Evolutionary conservation across 495 filamentous ascomycete genomes (phyloP).

Genomic region (Trichoderma reesei): DNA sequence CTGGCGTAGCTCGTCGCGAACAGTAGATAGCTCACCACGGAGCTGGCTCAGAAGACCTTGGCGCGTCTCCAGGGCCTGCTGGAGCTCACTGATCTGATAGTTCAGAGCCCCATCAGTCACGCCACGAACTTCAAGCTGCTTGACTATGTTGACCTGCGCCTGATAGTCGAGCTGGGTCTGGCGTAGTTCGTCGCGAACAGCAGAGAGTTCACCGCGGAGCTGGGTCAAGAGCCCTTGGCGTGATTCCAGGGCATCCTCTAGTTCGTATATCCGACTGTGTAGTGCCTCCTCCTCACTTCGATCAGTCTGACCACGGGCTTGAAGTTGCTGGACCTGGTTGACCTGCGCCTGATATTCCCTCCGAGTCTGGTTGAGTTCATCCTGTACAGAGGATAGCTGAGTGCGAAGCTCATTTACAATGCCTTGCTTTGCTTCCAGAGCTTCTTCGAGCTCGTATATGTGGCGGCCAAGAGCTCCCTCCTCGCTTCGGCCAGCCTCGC

Average conservation of each 20-base stretch:
- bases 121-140: slow-evolving; percentile 23
- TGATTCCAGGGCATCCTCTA: slow-evolving; percentile 35
- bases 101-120: slow-evolving; percentile 22
- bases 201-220: slow-evolving; percentile 40
- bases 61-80: slow-evolving; percentile 32
- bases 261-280: slow-evolving; percentile 32
- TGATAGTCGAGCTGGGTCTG: slow-evolving; percentile 60
- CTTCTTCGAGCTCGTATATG: slow-evolving; percentile 35
- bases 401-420: slow-evolving; percentile 33
- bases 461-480: slow-evolving; percentile 27
- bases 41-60: slow-evolving; percentile 33
- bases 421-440: slow-evolving; percentile 33
- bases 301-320: slow-evolving; percentile 18
- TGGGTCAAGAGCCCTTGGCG: slow-evolving; percentile 32
- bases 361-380: slow-evolving; percentile 63
- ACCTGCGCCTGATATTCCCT: slow-evolving; percentile 57
- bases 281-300: slow-evolving; percentile 30
- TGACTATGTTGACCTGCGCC: slow-evolving; percentile 51
- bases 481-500: slow-evolving; percentile 9
- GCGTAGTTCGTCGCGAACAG: slow-evolving; percentile 60
- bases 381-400: slow-evolving; percentile 46
- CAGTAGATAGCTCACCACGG: slow-evolving; percentile 40
- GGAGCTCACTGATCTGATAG: slow-evolving; percentile 37
- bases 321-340: slow-evolving; percentile 40
- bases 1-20: slow-evolving; percentile 63